Base-by-base conservation (phyloP, 805 yeast genomes). In the Isabelozyma rhagii region DNA sequence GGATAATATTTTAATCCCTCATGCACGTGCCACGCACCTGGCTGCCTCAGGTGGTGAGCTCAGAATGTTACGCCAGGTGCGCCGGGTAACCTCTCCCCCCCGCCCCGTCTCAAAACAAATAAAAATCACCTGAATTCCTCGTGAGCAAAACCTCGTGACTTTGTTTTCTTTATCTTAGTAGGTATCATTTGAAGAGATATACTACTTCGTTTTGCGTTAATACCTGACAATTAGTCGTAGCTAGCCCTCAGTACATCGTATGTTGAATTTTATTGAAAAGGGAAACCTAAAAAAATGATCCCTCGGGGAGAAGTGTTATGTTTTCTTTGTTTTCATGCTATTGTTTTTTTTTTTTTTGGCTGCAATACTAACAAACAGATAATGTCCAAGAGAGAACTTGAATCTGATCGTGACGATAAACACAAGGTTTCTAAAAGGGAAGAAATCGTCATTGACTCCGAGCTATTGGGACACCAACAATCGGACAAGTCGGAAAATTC, bases 401-500 rank as follows among this genome's bases (percentile, higher is more conserved):
- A 61, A 39, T 39, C 43, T 9, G 47, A 51, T 39, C 46, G 43
- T 25, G 41, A 39, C 21, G 15, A 41, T 53, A 63, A 53, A 58
- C 55, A 11, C 9, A 58, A 58, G 45, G 29, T 34, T 27, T 52
- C 48, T 27, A 53, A 51, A 13, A 56, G 55, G 41, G 58, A 58
- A 31, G 55, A 57, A 8, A 53, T 57, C 45, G 74, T 72, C 47
- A 74, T 73, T 47, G 78, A 72, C 57, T 67, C 74, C 36, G 78
- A 72, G 53, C 64, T 74, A 52, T 66, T 74, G 54, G 73, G 70
- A 41, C 77, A 74, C 54, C 75, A 72, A 48, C 64, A 67, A 41
- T 65, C 68, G 40, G 68, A 66, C 55, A 51, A 43, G 28, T 3
- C 41, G 5, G 41, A n/a, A 13, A 34, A 39, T 14, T n/a, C 41